Conservation (phyloP, 148 eudicot species). For the Rheum nobile region DNA sequence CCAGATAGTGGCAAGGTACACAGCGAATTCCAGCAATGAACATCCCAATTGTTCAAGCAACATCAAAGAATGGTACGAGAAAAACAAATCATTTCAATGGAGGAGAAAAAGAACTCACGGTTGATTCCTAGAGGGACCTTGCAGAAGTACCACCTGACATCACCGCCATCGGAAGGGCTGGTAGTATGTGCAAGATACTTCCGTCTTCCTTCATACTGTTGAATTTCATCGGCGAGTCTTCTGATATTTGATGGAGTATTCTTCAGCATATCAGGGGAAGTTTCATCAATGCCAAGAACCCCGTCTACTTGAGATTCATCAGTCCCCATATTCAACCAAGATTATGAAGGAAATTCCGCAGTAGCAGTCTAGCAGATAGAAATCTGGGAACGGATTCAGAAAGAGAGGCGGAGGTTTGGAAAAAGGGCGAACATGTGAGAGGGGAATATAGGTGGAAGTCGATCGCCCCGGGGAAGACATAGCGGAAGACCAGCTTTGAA, state of each 20-base stretch:
- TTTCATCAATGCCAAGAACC: slow-evolving; percentile 24
- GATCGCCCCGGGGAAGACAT: background rate
- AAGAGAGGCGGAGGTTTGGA: background rate
- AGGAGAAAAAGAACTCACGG: slow-evolving; percentile 31
- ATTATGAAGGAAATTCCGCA: background rate
- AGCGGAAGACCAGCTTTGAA: background rate
- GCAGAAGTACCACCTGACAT: slow-evolving; percentile 95
- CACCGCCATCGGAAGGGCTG: slow-evolving; percentile 89
- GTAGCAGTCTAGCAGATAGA: background rate
- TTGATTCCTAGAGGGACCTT: slow-evolving; percentile 65
- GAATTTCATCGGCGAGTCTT: slow-evolving; percentile 72
- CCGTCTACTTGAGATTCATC: slow-evolving; percentile 5
- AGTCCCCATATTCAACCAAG: background rate
- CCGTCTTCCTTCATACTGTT: slow-evolving; percentile 75
- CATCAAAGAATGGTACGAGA: background rate
- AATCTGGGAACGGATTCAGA: background rate
- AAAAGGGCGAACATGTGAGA: background rate
- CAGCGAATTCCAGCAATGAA: background rate
- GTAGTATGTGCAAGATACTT: slow-evolving; percentile 84
- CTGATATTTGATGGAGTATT: slow-evolving; percentile 79
- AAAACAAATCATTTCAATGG: background rate
- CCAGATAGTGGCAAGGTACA: background rate
- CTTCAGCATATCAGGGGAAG: slow-evolving; percentile 63
- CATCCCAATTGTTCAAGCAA: background rate
- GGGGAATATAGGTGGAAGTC: background rate